Evolutionary conservation across 192 early-diverging fungal species (phyloP), one percentile per base, ranked within the genome.

Genomic region (Backusella morwellensis): DNA sequence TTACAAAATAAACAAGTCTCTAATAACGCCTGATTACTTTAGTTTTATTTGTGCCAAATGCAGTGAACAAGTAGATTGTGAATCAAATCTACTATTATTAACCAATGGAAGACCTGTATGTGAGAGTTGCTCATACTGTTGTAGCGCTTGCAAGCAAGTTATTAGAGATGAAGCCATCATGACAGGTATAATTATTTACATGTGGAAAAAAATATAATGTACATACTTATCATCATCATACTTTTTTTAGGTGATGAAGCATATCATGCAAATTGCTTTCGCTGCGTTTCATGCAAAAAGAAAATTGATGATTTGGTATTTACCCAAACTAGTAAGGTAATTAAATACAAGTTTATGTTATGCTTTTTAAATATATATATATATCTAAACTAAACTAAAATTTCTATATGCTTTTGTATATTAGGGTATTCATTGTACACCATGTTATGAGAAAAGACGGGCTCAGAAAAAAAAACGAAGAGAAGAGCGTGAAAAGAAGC

Each of bases 151-250:
- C 80, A 91, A 88, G 66, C 86, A 89, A 78, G 85, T 90, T 29
- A 95, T 93, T 50, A 85, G 88, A 4, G 92, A 95, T 75, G 93
- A 95, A 81, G 93, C 93, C 23, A 93, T 95, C 63, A 92, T 95
- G 81, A 95, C 92, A 56, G 93, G 88, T 90, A 26, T 32, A 5
- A 47, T 32, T 56, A 17, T 34, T 38, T 19, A 32, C 4, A 44
- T 14, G 68, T 44, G 36, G 3, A n/a, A 52, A 66, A 29, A 42
- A 73, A 66, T 29, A 19, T 42, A 32, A 41, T 5, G 26, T 63
- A 29, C 42, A 41, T 21, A 21, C 29, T 21, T 36, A 66, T 34
- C 36, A 15, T 73, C 23, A 23, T 26, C 21, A 23, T 59, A 72
- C 34, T 75, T 29, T 74, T 73, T 75, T 34, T 73, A 90, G 88